These are phyloP conservation scores for Aspergillus amoenus DNA, from an alignment of 2,329 filamentous ascomycete genomes.

Conservation along the genomic window DNA sequence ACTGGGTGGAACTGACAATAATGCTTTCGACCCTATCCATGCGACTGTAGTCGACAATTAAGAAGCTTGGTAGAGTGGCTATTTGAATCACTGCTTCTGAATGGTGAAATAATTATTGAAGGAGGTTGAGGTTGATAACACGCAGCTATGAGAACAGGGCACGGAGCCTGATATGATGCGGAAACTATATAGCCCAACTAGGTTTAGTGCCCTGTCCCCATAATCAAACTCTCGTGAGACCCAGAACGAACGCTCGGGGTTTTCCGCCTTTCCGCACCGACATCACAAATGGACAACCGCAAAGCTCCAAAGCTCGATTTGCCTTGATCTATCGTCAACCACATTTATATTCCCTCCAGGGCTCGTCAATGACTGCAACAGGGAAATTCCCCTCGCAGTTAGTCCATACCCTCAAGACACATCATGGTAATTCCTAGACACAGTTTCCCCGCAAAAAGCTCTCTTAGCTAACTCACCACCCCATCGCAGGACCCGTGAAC, in stretches of 20 bases:
- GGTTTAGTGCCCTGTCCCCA: conserved; percentile 1
- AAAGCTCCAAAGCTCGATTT: not conserved
- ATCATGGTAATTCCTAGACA: conserved; percentile 36
- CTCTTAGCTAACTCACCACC: not conserved
- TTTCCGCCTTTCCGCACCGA: not conserved
- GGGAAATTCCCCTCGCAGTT: conserved; percentile 39
- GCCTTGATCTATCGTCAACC: not conserved
- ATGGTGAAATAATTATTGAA: not conserved
- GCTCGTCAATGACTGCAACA: conserved; percentile 26
- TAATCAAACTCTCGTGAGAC: not conserved
- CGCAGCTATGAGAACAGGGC: not conserved
- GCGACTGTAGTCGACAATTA: too few species aligned
- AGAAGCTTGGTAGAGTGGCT: too few species aligned
- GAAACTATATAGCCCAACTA: not conserved
- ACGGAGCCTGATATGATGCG: not conserved
- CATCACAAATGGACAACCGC: not conserved
- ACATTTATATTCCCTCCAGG: not conserved
- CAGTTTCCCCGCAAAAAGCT: not conserved
- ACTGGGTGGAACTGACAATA: too few species aligned
- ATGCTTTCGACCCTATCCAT: too few species aligned
- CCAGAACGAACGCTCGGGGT: not conserved
- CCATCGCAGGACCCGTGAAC: conserved; percentile 64
- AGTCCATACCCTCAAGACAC: conserved; percentile 46
- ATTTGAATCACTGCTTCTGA: not conserved
- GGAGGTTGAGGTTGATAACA: not conserved